phyloP scores from a whole-genome alignment of 768 basidiomycete genomes.

The Candolleomyces eurysporus region DNA sequence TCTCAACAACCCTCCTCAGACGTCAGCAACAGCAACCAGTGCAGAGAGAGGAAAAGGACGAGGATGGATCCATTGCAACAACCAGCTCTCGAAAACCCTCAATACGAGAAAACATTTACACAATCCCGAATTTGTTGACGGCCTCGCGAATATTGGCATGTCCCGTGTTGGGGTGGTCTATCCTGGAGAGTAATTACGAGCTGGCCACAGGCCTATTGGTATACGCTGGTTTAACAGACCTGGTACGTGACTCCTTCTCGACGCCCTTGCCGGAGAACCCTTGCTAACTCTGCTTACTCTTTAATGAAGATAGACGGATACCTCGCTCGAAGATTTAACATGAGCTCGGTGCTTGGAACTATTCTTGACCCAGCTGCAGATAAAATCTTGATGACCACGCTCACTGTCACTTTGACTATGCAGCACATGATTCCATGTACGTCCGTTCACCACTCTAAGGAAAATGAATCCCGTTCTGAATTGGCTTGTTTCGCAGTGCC shows the following conservation, averaged over 20 bases:
- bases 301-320: constrained; percentile 79
- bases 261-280: neutral
- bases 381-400: constrained; percentile 92
- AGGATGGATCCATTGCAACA: constrained; percentile 4
- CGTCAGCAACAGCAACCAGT: constrained; percentile 4
- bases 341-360: constrained; percentile 89
- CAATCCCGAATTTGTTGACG: constrained; percentile 88
- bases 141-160: constrained; percentile 84
- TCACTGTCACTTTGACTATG: constrained; percentile 83
- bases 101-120: constrained; percentile 88
- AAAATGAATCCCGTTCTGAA: neutral
- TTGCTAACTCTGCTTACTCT: neutral
- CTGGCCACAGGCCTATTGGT: constrained; percentile 81
- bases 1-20: constrained; percentile 20
- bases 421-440: constrained; percentile 80
- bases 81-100: constrained; percentile 26
- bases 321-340: constrained; percentile 81
- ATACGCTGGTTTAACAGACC: constrained; percentile 90
- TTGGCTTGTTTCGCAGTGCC: constrained; percentile 53
- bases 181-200: constrained; percentile 76
- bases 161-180: constrained; percentile 89
- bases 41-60: neutral
- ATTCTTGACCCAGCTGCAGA: constrained; percentile 98
- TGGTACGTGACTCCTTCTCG: constrained; percentile 52
- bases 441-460: constrained; percentile 21